A percentile compares a stretch with the other conserved stretches of the same genome.
These are phyloP conservation scores for Davidsoniella virescens DNA, from an alignment of 2,329 filamentous ascomycete genomes.

Conservation along the genomic window DNA sequence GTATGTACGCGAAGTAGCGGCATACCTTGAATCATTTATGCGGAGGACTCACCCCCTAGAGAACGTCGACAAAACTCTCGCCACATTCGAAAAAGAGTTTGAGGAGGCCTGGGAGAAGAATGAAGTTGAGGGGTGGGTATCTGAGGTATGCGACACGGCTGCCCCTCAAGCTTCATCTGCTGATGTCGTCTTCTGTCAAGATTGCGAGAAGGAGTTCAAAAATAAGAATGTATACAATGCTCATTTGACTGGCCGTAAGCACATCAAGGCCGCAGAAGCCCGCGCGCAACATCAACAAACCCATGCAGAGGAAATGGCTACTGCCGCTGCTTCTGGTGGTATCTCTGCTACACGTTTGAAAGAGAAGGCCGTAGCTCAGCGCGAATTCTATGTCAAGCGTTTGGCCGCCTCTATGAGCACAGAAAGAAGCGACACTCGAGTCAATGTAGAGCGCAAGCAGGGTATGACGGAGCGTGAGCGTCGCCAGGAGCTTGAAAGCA, in stretches of 20 bases:
- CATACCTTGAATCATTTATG: constrained; percentile 80
- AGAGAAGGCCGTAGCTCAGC: constrained; percentile 77
- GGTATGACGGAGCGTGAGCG: constrained; percentile 96
- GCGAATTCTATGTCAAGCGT: constrained; percentile 68
- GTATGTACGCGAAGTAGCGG: constrained; percentile 65
- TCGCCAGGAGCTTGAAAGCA: constrained; percentile 78
- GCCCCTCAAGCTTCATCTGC: constrained; percentile 13
- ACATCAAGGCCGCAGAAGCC: constrained; percentile 65
- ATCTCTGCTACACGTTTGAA: constrained; percentile 47
- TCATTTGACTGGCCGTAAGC: constrained; percentile 82
- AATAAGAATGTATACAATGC: constrained; percentile 89
- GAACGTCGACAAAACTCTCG: constrained; percentile 63
- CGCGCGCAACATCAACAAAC: constrained; percentile 33
- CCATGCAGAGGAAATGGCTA: constrained; percentile 17
- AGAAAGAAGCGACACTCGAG: constrained; percentile 73
- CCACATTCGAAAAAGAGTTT: constrained; percentile 68
- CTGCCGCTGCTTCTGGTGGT: constrained; percentile 17
- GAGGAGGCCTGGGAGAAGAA: constrained; percentile 67
- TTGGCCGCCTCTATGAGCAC: constrained; percentile 70
- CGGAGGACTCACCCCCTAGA: constrained; percentile 71
- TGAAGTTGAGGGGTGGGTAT: constrained; percentile 62
- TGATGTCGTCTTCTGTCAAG: constrained; percentile 72
- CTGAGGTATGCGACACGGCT: constrained; percentile 30
- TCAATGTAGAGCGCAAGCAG: constrained; percentile 91
- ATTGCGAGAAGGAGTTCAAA: constrained; percentile 88